A percentile compares a stretch with the other conserved stretches of the same genome.
These are phyloP conservation scores for Heritiera littoralis DNA, from an alignment of 345 rosid genomes.

Conservation along the genomic window DNA sequence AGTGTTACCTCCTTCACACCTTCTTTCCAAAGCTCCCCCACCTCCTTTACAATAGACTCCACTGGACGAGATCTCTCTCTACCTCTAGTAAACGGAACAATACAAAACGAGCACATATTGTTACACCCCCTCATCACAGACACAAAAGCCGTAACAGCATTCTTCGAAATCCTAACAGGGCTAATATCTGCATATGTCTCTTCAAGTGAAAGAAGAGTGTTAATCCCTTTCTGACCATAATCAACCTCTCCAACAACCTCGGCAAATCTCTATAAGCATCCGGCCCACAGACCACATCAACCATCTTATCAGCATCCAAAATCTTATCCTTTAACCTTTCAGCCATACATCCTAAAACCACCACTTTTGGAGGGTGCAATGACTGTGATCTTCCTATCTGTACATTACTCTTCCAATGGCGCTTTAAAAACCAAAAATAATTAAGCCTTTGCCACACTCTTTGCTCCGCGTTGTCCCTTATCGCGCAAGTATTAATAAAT, in stretches of 20 bases:
- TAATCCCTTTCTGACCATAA: conserved; percentile 89
- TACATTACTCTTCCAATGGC: conserved; percentile 81
- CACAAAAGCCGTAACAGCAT: conserved; percentile 72
- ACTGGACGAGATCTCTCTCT: conserved; percentile 90
- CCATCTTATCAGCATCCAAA: conserved; percentile 94
- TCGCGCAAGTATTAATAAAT: conserved; percentile 89
- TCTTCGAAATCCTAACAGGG: conserved; percentile 76
- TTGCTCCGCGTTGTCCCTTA: conserved; percentile 91
- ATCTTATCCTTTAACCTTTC: conserved; percentile 92
- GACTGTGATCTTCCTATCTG: conserved; percentile 71
- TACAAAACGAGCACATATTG: conserved; percentile 95
- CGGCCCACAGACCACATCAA: conserved; percentile 94
- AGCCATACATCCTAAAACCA: conserved; percentile 96
- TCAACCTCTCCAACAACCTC: conserved; percentile 80
- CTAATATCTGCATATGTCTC: conserved; percentile 91
- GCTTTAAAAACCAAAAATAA: conserved; percentile 93
- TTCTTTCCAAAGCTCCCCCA: conserved; percentile 73
- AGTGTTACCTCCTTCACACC: conserved; percentile 97
- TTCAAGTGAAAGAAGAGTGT: conserved; percentile 90
- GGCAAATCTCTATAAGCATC: conserved; percentile 97
- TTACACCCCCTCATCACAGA: conserved; percentile 97
- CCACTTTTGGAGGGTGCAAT: conserved; percentile 77
- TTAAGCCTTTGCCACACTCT: conserved; percentile 97
- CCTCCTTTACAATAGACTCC: conserved; percentile 84
- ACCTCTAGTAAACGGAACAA: conserved; percentile 96